Percentiles rank a stretch among this genome's conserved stretches.
Conservation (phyloP, 1,284 basidiomycete genomes). For the Mycena sp. region DNA sequence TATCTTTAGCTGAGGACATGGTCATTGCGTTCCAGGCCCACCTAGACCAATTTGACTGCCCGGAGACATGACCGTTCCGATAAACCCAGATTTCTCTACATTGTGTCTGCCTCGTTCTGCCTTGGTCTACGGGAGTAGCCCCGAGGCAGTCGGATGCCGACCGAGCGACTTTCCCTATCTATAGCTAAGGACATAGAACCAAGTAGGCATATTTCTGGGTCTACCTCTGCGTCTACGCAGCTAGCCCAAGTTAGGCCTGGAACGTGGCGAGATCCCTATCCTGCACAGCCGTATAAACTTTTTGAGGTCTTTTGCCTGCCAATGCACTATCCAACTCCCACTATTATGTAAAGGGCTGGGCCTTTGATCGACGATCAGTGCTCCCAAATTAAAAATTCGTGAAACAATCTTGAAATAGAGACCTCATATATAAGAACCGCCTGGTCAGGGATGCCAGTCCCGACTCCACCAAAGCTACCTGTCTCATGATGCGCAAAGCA, state of each 20-base stretch:
- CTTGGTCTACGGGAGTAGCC: conserved; percentile 10
- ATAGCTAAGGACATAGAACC: conserved; percentile 10
- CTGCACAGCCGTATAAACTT: conserved; percentile 2
- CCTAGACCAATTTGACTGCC: conserved; percentile 4
- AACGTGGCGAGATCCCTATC: conserved; percentile 4
- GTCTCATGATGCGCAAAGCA: conserved; percentile 13
- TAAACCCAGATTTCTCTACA: conserved; percentile 12
- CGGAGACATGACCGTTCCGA: conserved; percentile 11
- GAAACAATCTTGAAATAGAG: conserved; percentile 13
- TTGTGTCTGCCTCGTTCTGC: conserved; percentile 7
- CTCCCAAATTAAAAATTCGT: conserved; percentile 10
- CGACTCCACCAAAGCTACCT: conserved; percentile 9
- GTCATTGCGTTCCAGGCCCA: conserved; percentile 10
- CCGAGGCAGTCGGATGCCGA: conserved; percentile 13
- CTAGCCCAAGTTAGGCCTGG: conserved; percentile 4
- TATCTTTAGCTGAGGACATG: conserved; percentile 13
- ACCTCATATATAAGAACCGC: conserved; percentile 14
- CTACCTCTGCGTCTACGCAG: conserved; percentile 9
- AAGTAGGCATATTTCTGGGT: conserved; percentile 11
- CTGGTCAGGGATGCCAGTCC: conserved; percentile 12
- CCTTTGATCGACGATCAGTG: conserved; percentile 11
- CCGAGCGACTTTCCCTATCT: conserved; percentile 10
- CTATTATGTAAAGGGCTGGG: conserved; percentile 13
- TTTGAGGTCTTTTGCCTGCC: conserved; percentile 10
- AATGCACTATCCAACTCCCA: conserved; percentile 13